These are phyloP conservation scores for Leccinum fuscescens DNA, from an alignment of 1,284 basidiomycete species.

Conservation along the genomic window DNA sequence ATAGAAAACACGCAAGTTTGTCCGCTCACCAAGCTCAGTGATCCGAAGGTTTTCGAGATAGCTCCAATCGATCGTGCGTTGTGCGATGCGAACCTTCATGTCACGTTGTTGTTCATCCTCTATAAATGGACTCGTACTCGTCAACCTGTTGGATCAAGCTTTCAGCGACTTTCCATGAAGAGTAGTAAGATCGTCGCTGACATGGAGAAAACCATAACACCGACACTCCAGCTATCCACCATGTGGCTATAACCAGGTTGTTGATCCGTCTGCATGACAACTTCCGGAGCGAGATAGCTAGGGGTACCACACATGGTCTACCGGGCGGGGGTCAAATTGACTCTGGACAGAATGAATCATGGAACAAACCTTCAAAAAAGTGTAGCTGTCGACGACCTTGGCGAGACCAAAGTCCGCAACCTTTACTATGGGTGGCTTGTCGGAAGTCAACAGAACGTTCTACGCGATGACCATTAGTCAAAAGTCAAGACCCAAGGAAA, in stretches of 20 bases:
- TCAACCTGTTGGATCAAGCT: constrained; percentile 52
- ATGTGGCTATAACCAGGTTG: constrained; percentile 74
- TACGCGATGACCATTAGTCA: constrained; percentile 24
- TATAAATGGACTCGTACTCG: constrained; percentile 67
- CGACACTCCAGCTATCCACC: constrained; percentile 92
- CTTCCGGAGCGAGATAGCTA: constrained; percentile 82
- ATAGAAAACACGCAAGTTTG: not conserved
- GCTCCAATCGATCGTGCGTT: constrained; percentile 62
- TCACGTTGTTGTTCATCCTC: constrained; percentile 60
- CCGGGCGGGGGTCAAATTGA: constrained; percentile 10
- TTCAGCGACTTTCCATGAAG: not conserved
- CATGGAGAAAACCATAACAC: constrained; percentile 89
- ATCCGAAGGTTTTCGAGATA: constrained; percentile 41
- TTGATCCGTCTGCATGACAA: constrained; percentile 67
- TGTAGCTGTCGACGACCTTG: constrained; percentile 77
- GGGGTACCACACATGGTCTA: constrained; percentile 88
- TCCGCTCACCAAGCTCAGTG: constrained; percentile 38
- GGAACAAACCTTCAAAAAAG: constrained; percentile 60
- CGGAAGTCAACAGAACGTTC: constrained; percentile 73
- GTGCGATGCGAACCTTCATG: constrained; percentile 51
- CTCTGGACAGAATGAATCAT: not conserved
- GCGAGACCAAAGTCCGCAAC: constrained; percentile 94
- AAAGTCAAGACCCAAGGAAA: not conserved
- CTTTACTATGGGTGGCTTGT: constrained; percentile 66
- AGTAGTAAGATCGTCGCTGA: constrained; percentile 36